Evolutionary conservation across 148 eudicot genomes (phyloP), one percentile per base, ranked within the genome.

Genomic region (Camellia sinensis): DNA sequence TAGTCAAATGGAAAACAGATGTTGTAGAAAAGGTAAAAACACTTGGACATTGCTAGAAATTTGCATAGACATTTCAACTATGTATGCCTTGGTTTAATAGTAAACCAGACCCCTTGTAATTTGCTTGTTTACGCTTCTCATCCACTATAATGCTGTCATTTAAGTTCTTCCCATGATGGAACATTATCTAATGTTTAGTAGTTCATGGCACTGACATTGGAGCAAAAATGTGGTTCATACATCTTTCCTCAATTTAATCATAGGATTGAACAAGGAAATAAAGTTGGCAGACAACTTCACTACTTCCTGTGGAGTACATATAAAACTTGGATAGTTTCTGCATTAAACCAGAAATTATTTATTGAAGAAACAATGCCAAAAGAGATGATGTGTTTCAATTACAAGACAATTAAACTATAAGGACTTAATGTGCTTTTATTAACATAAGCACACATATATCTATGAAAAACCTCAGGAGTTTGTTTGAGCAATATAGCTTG

Each of bases 181-280:
- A 19, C 40, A 48, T 71, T 52, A 7, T 50, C 75, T n/a, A n/a
- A 71, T 17, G 56, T 45, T 52, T 71, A 71, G 75, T 48, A 71
- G 53, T 11, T 8, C 11, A 6, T 71, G 57, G 15, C 7, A 29
- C 52, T 22, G n/a, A 53, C 44, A 72, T 50, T 10, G 3, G 40
- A 22, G 61, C 22, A 72, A 72, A 18, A 72, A 14, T 14, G 60
- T 72, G 61, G 40, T 21, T 29, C 10, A 53, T 53, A 54, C 53
- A 29, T 50, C 44, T 53, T 53, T 73, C 62, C 61, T 73, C 44
- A 22, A 52, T 45, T 70, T 70, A 48, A n/a, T 70, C n/a, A 45
- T 18, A 45, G 48, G 10, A 45, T 8, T 45, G 53, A 29, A n/a
- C 48, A 18, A 21, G 71, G 41, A 67, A 66, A 67, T 10, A 67